These are phyloP conservation scores for Rubia yunnanensis DNA, from an alignment of 257 asterid species.

Conservation along the genomic window DNA sequence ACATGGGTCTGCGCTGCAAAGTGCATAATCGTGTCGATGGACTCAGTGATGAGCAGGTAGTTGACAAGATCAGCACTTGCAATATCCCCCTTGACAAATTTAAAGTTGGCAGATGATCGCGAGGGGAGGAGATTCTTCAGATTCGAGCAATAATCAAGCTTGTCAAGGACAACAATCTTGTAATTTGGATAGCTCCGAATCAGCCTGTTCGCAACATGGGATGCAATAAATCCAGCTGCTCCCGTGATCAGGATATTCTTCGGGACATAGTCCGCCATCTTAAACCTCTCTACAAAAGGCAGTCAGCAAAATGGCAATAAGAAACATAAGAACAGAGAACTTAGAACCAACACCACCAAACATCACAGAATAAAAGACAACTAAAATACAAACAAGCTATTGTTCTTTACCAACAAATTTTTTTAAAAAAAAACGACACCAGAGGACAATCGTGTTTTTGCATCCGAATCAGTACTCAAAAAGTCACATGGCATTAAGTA, in stretches of 20 bases:
- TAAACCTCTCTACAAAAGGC: constrained; percentile 24
- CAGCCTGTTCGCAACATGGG: constrained; percentile 94
- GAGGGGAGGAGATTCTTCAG: constrained; percentile 83
- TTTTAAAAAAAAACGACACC: neutral
- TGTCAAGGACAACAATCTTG: constrained; percentile 92
- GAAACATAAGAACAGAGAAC: neutral
- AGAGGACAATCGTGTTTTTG: neutral
- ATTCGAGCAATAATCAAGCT: constrained; percentile 90
- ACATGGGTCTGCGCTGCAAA: constrained; percentile 99
- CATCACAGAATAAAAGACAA: neutral
- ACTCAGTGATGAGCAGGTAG: constrained; percentile 86
- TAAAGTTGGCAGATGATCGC: constrained; percentile 61
- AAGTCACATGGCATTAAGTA: neutral
- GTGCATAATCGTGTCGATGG: constrained; percentile 96
- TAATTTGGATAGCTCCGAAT: constrained; percentile 73
- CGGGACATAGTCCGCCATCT: constrained; percentile 64
- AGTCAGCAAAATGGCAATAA: constrained; percentile 1
- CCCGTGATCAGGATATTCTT: constrained; percentile 98
- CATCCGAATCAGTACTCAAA: neutral
- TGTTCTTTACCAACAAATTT: neutral
- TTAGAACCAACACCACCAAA: neutral
- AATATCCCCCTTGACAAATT: constrained; percentile 91
- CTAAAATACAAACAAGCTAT: neutral
- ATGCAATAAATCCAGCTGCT: constrained; percentile 96
- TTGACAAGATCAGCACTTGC: constrained; percentile 95